Percentiles rank a stretch among this genome's conserved stretches.
phyloP scores from a whole-genome alignment of 2,329 filamentous ascomycete genomes.

The Botrytis porri region DNA sequence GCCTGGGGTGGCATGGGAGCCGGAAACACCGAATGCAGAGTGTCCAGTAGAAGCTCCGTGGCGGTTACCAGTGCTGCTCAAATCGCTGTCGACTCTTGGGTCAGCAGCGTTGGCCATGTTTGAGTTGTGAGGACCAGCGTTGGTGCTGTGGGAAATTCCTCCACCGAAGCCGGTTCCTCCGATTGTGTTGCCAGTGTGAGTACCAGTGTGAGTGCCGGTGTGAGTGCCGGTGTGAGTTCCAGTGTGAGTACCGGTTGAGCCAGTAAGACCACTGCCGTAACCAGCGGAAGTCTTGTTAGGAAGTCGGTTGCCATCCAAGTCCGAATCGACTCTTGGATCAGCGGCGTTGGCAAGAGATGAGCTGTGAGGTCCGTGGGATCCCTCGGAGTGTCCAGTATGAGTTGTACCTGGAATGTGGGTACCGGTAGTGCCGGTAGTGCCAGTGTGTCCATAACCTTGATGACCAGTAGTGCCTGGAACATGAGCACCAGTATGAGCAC shows the following conservation, averaged over 20 bases:
- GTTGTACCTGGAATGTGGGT: conserved; percentile 2
- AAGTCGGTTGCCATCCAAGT: conserved; percentile 39
- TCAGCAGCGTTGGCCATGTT: conserved; percentile 47
- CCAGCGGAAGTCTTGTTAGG: conserved; percentile 13
- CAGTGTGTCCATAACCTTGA: background rate
- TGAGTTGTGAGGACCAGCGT: conserved; percentile 40
- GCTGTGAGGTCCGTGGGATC: conserved; percentile 1
- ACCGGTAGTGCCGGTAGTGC: conserved; percentile 19
- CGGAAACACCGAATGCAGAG: conserved; percentile 34
- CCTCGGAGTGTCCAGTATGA: conserved; percentile 12
- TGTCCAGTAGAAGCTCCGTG: conserved; percentile 32
- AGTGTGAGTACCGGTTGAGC: conserved; percentile 14
- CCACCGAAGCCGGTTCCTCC: conserved; percentile 24
- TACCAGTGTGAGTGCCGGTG: conserved; percentile 17
- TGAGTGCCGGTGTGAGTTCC: conserved; percentile 13
- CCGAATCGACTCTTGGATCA: conserved; percentile 52
- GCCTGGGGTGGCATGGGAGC: conserved; percentile 36
- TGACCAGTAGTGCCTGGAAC: background rate
- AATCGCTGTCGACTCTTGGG: conserved; percentile 52
- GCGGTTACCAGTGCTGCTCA: conserved; percentile 43
- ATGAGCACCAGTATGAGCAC: background rate
- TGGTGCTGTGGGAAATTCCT: conserved; percentile 35
- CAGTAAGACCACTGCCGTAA: conserved; percentile 9
- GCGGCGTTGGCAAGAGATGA: conserved; percentile 39
- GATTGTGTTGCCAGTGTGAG: conserved; percentile 9